Evolutionary conservation across 768 basidiomycete genomes (phyloP).

Genomic region (Lenzites betulinus): DNA sequence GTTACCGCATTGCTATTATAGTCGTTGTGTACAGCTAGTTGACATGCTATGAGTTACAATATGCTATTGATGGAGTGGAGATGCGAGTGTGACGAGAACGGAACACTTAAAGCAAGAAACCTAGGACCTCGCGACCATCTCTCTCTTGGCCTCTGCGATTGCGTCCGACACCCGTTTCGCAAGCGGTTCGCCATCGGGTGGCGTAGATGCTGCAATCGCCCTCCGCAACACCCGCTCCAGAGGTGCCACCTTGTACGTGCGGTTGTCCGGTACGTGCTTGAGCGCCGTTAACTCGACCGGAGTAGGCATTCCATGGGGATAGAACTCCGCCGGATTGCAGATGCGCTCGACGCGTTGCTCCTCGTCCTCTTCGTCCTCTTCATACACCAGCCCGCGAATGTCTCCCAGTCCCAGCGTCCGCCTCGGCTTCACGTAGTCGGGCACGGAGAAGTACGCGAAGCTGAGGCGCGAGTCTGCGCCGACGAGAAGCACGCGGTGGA

Average conservation of each 20-base stretch:
- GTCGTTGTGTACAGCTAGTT: neutral
- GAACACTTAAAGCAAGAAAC: neutral
- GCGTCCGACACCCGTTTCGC: conserved; percentile 7
- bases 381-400: neutral
- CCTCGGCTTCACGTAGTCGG: neutral
- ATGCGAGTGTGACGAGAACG: neutral
- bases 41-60: conserved; percentile 1
- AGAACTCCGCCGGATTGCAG: neutral
- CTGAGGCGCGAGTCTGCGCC: conserved; percentile 18
- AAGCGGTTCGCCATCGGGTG: neutral
- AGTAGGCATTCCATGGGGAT: conserved; percentile 12
- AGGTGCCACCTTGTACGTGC: conserved; percentile 3
- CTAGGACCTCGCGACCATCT: conserved; percentile 9
- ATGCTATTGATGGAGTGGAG: neutral
- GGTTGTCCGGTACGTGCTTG: neutral
- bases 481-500: conserved; percentile 18
- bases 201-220: conserved; percentile 11
- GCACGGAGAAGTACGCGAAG: conserved; percentile 15
- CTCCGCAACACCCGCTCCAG: conserved; percentile 21
- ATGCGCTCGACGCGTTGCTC: neutral
- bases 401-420: neutral
- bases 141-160: conserved; percentile 13
- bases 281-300: conserved; percentile 5
- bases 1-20: conserved; percentile 1
- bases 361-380: neutral